These are phyloP conservation scores for Nemania sp. DNA, from an alignment of 2,329 filamentous ascomycete genomes.

Conservation along the genomic window DNA sequence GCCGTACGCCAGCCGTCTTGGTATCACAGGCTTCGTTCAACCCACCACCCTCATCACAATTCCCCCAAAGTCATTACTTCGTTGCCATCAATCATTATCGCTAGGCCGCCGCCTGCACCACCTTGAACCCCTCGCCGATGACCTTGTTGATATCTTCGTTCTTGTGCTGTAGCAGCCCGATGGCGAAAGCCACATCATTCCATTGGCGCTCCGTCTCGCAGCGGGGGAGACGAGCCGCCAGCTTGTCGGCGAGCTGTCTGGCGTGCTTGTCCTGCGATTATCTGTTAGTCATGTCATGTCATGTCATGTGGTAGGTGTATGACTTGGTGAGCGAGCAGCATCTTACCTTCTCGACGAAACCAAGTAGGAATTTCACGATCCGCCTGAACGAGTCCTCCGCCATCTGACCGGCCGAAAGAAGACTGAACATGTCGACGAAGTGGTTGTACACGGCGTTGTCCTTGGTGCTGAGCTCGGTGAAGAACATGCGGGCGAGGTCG, in stretches of 20 bases:
- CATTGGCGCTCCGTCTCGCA: constrained; percentile 95
- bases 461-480: constrained; percentile 94
- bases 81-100: background rate
- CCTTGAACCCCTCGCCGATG: constrained; percentile 74
- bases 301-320: background rate
- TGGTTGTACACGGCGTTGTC: constrained; percentile 99
- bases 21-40: constrained; percentile 13
- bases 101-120: constrained; percentile 64
- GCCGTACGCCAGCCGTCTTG: constrained; percentile 20
- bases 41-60: background rate
- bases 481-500: constrained; percentile 96
- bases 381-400: constrained; percentile 84
- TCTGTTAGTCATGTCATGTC: background rate
- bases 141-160: constrained; percentile 85
- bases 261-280: constrained; percentile 85
- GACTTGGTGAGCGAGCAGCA: background rate
- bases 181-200: constrained; percentile 94
- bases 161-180: constrained; percentile 89
- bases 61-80: background rate
- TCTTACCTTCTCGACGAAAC: constrained; percentile 94
- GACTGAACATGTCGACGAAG: constrained; percentile 98
- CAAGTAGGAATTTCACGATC: constrained; percentile 89
- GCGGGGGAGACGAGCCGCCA: constrained; percentile 80
- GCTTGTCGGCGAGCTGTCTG: constrained; percentile 88
- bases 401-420: constrained; percentile 83